Percentiles rank a stretch among this genome's conserved stretches.
Conservation (phyloP, 2,329 filamentous ascomycete species). For the Cordyceps farinosa region DNA sequence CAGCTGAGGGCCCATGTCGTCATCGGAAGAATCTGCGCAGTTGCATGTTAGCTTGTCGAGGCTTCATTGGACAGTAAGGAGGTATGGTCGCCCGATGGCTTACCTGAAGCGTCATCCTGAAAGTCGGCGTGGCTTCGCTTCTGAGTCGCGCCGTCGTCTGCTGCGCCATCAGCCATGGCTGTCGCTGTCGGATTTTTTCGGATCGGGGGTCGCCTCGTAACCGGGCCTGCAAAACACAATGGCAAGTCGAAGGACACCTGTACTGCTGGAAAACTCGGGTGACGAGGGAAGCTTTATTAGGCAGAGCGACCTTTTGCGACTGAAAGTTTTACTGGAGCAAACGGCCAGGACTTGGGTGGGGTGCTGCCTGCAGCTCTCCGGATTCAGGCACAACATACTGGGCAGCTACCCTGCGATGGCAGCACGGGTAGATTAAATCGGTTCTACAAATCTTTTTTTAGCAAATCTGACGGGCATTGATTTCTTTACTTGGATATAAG, state of each 20-base stretch:
- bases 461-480: not conserved
- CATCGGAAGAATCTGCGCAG: constrained; percentile 63
- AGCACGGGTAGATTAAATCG: not conserved
- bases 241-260: not conserved
- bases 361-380: not conserved
- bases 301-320: not conserved
- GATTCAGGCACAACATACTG: not conserved
- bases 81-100: constrained; percentile 36
- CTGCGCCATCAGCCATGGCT: constrained; percentile 31
- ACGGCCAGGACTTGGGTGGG: not conserved
- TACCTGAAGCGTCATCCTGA: constrained; percentile 44
- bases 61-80: not conserved
- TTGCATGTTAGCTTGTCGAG: constrained; percentile 2
- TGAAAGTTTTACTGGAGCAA: constrained; percentile 17
- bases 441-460: not conserved
- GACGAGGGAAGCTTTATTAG: not conserved
- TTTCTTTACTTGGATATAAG: not conserved
- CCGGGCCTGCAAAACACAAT: not conserved
- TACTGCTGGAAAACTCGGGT: not conserved
- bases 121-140: constrained; percentile 56
- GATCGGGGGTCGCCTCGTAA: not conserved
- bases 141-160: constrained; percentile 33
- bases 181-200: not conserved
- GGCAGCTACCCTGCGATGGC: constrained; percentile 1
- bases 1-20: constrained; percentile 90